Conservation (phyloP, 1,139 yeast genomes). For the Keqinozyma sinolaborantium region DNA sequence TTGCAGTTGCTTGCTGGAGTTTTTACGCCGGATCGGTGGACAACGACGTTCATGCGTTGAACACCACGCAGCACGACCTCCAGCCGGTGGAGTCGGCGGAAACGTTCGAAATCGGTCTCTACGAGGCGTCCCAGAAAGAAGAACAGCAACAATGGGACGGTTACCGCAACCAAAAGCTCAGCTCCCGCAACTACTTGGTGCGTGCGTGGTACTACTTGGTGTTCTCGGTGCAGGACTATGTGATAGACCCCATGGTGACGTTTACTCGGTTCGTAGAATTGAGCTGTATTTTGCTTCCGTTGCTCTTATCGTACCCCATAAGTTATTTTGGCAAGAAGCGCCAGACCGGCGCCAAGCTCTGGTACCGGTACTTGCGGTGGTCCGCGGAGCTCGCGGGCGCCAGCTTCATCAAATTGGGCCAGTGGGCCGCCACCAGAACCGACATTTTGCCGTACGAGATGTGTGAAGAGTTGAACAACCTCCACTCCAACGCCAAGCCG, state of each 20-base stretch:
- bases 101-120: conserved; percentile 69
- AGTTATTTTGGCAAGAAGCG: conserved; percentile 55
- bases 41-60: conserved; percentile 34
- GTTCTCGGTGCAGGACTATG: conserved; percentile 46
- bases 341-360: conserved; percentile 57
- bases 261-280: conserved; percentile 67
- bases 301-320: conserved; percentile 61
- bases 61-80: conserved; percentile 32
- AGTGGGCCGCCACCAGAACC: conserved; percentile 99
- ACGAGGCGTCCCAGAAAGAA: conserved; percentile 56
- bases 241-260: conserved; percentile 69
- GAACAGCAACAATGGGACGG: conserved; percentile 26
- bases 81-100: conserved; percentile 48
- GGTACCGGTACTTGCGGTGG: conserved; percentile 68
- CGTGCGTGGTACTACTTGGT: conserved; percentile 32
- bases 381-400: conserved; percentile 89
- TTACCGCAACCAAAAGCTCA: conserved; percentile 21
- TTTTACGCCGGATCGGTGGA: conserved; percentile 10
- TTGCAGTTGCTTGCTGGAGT: conserved; percentile 8
- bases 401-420: conserved; percentile 91
- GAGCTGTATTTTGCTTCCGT: conserved; percentile 65
- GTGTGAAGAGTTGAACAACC: conserved; percentile 70
- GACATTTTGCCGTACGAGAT: conserved; percentile 82
- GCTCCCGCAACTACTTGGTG: conserved; percentile 18
- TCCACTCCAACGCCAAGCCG: conserved; percentile 80